Base-by-base conservation (phyloP, 176 grass and related monocot genomes). In the Melocanna baccifera region DNA sequence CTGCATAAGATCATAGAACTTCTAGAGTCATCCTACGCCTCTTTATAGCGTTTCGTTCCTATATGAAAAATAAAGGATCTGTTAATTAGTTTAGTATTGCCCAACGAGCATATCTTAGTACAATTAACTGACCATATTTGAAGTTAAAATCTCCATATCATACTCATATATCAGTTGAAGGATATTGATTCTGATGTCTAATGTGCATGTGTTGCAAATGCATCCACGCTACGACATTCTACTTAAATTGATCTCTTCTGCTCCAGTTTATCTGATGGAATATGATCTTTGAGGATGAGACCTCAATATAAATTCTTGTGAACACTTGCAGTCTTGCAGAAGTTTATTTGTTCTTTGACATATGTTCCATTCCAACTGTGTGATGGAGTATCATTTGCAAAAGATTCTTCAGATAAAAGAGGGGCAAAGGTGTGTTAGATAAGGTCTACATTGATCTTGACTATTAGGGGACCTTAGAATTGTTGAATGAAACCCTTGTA, bases 341-440 rank as follows among this genome's bases (percentile, higher is more conserved):
- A 85, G 29, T n/a, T 84, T 47, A 84, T 84, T 50, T 74, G 26
- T 66, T 75, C 19, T 51, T 81, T 85, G n/a, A 67, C 39, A 11
- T 32, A 46, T 75, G 50, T 59, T 29, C 4, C 48, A 32, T 81
- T 80, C 50, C 23, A 85, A 80, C 40, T 76, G 65, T 89, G 10
- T 66, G 66, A 61, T 32, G 30, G 22, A 75, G 80, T 62, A 69
- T 52, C 16, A 68, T 62, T 76, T 50, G 66, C 32, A 45, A 52
- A 89, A 81, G 7, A 81, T 85, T 89, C 61, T 85, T 80, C 16
- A 23, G 69, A 81, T 59, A 90, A 87, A 59, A 73, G 47, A 87
- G 52, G 79, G 15, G 71, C 51, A 75, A 83, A 83, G 30, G 62
- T 79, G 32, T 79, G 34, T 53, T 26, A 62, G 68, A 74, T 84